These are phyloP conservation scores for Drechslerella dactyloides DNA, from an alignment of 2,329 filamentous ascomycete species.

Conservation along the genomic window DNA sequence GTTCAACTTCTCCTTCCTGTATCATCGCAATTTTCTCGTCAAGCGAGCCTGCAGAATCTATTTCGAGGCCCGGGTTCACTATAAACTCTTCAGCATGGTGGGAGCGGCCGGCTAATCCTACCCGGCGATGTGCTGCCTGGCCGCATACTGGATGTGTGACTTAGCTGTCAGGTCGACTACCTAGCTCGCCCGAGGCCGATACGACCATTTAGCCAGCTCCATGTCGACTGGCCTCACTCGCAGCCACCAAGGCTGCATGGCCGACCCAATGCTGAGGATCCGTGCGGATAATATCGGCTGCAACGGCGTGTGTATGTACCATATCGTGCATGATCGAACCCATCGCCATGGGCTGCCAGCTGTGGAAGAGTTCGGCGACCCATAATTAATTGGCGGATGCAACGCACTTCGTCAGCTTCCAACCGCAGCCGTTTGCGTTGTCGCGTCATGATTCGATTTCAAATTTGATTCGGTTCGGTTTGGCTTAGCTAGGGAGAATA, in stretches of 20 bases:
- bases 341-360: constrained; percentile 4
- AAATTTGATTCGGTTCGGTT: constrained; percentile 7
- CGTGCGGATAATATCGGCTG: constrained; percentile 44
- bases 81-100: not conserved
- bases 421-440: constrained; percentile 26
- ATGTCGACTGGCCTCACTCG: not conserved
- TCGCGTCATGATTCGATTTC: no score
- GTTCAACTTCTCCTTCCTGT: not conserved
- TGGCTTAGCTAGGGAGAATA: no score
- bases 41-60: not conserved
- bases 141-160: constrained; percentile 25
- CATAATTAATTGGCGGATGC: constrained; percentile 20
- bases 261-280: constrained; percentile 48
- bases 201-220: constrained; percentile 20
- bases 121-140: constrained; percentile 12
- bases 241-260: constrained; percentile 25
- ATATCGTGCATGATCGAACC: constrained; percentile 39
- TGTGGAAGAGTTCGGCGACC: constrained; percentile 42
- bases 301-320: constrained; percentile 38
- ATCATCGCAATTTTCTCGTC: not conserved
- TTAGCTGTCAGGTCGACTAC: constrained; percentile 10
- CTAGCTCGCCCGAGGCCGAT: no score
- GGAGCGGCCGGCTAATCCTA: constrained; percentile 29
- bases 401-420: constrained; percentile 21
- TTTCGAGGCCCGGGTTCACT: not conserved